Conservation (phyloP, 371 early-diverging fungal species). For the Nematocida sp. region DNA sequence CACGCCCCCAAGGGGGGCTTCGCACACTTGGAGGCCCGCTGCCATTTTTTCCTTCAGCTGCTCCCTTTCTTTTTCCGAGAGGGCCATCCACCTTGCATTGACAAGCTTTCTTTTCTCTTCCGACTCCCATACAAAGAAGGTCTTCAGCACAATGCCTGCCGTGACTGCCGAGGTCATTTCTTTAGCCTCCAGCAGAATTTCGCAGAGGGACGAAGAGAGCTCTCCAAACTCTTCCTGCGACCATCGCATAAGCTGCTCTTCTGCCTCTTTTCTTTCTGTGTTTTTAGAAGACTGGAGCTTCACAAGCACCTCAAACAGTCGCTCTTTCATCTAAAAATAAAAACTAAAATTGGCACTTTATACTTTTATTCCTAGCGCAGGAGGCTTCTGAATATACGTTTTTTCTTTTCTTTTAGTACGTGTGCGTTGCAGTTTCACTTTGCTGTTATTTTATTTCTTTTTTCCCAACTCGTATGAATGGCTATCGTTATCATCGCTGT, state of each 20-base stretch:
- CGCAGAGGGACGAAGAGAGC: background rate
- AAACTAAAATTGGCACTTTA: conserved; percentile 24
- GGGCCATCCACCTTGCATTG: conserved; percentile 6
- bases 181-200: background rate
- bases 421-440: too few relatives aligned
- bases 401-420: too few relatives aligned
- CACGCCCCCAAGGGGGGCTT: conserved; percentile 10
- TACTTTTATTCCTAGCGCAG: too few relatives aligned
- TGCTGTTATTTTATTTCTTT: too few relatives aligned
- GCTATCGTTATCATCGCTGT: too few relatives aligned
- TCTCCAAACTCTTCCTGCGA: background rate
- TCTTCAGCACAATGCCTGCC: conserved; percentile 35
- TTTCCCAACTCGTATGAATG: too few relatives aligned
- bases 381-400: too few relatives aligned
- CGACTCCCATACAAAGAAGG: conserved; percentile 45
- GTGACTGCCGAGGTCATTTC: background rate
- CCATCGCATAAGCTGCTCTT: background rate
- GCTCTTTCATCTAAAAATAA: conserved; percentile 39
- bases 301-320: conserved; percentile 13
- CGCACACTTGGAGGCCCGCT: background rate
- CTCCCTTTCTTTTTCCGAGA: conserved; percentile 5
- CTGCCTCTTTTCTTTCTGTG: conserved; percentile 34
- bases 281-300: conserved; percentile 15
- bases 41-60: conserved; percentile 1
- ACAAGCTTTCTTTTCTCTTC: conserved; percentile 32